Evolutionary conservation across 192 early-diverging fungal species (phyloP).

Genomic region (Backusella mclennaniae): DNA sequence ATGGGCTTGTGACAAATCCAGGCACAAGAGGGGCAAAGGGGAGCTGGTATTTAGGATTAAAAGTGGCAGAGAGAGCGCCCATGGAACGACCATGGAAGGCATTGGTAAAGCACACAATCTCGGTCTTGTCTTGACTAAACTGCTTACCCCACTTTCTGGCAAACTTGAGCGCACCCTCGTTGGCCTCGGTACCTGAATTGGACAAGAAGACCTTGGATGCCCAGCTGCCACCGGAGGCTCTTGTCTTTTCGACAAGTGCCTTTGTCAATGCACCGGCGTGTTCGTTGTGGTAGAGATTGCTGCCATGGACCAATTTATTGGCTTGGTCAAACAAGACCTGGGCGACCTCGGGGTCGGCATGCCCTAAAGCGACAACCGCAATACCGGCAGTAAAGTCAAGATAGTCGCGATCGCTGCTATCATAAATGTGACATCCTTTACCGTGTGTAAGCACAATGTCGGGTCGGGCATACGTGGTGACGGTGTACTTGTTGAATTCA

Average conservation of each 20-base stretch:
- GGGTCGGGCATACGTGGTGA: constrained; percentile 72
- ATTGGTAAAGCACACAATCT: constrained; percentile 83
- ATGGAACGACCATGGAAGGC: constrained; percentile 97
- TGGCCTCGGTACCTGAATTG: constrained; percentile 98
- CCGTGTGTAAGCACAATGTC: constrained; percentile 78
- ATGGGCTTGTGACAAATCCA: constrained; percentile 70
- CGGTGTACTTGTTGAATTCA: constrained; percentile 55
- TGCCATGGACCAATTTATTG: constrained; percentile 77
- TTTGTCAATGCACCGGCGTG: constrained; percentile 81
- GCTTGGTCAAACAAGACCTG: constrained; percentile 80
- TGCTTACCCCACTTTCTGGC: constrained; percentile 83
- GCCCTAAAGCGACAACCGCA: constrained; percentile 92
- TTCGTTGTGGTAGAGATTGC: constrained; percentile 92
- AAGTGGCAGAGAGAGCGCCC: constrained; percentile 95
- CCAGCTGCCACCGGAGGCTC: constrained; percentile 41
- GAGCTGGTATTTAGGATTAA: constrained; percentile 89
- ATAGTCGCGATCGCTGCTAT: constrained; percentile 71
- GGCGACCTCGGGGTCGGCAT: constrained; percentile 75
- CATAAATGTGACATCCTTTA: constrained; percentile 78
- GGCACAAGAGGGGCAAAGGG: constrained; percentile 93
- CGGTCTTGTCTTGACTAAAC: constrained; percentile 58
- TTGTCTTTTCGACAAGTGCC: constrained; percentile 63
- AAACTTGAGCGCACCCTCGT: constrained; percentile 98
- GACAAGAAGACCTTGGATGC: constrained; percentile 86
- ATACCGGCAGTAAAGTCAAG: constrained; percentile 96